Base-by-base conservation (phyloP, 2,329 filamentous ascomycete genomes). In the Orbilia brochopaga region DNA sequence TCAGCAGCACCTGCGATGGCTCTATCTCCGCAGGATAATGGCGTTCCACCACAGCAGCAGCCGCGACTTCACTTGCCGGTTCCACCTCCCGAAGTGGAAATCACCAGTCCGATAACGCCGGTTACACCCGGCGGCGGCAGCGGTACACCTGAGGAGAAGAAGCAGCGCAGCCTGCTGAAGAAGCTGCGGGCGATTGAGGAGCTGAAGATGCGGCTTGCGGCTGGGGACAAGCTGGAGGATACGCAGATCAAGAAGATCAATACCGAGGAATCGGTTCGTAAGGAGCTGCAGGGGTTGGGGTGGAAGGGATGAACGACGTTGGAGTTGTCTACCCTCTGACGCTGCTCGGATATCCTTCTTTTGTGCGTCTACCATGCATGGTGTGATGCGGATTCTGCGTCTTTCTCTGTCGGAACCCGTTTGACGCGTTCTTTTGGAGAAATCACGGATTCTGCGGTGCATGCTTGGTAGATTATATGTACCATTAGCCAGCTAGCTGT, bases 211-310 rank as follows among this genome's bases (percentile, higher is more conserved):
- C 87, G 94, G 64, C 87, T 92, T 75, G 94, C 93, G 1, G 88
- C 89, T 35, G 93, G 93, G 3, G 94, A 99, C 84, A 97, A 97
- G 84, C 83, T 99, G 72, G 94, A 99, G 82, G 93, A 97, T 78
- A 99, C 94, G 32, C 94, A 99, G 82, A 87, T 99, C 81, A 95
- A 96, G 85, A 99, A 99, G 85, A 99, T 99, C 77, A 86, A 87
- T 63, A 97, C 92, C 21, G 96, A 97, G 82, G 83, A 87, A 54
- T 81, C 85, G 15, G 93, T 99, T 67, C 84, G 92, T 73, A 91
- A 89, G 81, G 94, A 99, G 81, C 82, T 99, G 69, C 85, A 89
- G 52, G 82, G 80, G 6, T 79, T 92, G 74, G 85, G 84, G 37
- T 83, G 80, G 77, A 79, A 74, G 48, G 81, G 75, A 78, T 74